A percentile compares a stretch with the other conserved stretches of the same genome.
Evolutionary conservation across 2,329 filamentous ascomycete species (phyloP).

Genomic region (Colletotrichum tabaci): DNA sequence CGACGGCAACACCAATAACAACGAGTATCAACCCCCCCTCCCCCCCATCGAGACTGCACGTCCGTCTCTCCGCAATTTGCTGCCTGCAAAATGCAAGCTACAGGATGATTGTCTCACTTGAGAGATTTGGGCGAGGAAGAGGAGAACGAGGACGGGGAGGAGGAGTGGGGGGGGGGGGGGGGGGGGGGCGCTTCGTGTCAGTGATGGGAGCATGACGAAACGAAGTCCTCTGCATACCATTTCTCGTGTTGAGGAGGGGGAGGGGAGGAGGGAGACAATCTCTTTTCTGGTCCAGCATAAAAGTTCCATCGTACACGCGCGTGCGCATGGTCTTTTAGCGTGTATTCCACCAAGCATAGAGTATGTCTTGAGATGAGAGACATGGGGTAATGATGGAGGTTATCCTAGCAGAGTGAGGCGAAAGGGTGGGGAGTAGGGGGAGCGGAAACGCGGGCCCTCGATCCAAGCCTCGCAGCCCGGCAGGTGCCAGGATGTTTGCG

Average conservation of each 20-base stretch:
- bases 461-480: neutral
- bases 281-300: neutral
- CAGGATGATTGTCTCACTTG: slow-evolving; percentile 2
- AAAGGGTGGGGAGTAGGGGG: neutral
- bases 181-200: no score
- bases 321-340: neutral
- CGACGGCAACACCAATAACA: no score
- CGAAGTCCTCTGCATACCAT: neutral
- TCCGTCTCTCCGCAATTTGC: neutral
- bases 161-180: no score
- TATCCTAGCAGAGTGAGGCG: neutral
- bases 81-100: neutral
- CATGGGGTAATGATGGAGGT: neutral
- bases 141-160: no score
- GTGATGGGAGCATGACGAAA: slow-evolving; percentile 6
- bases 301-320: neutral
- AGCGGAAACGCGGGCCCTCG: neutral
- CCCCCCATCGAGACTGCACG: neutral
- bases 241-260: no score
- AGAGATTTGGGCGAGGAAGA: neutral
- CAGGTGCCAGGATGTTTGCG: neutral
- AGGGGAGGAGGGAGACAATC: neutral
- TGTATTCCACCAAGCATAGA: neutral
- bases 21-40: no score
- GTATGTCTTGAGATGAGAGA: slow-evolving; percentile 4